Evolutionary conservation across 2,329 filamentous ascomycete species (phyloP).

Genomic region (Harringtonia lauricola): DNA sequence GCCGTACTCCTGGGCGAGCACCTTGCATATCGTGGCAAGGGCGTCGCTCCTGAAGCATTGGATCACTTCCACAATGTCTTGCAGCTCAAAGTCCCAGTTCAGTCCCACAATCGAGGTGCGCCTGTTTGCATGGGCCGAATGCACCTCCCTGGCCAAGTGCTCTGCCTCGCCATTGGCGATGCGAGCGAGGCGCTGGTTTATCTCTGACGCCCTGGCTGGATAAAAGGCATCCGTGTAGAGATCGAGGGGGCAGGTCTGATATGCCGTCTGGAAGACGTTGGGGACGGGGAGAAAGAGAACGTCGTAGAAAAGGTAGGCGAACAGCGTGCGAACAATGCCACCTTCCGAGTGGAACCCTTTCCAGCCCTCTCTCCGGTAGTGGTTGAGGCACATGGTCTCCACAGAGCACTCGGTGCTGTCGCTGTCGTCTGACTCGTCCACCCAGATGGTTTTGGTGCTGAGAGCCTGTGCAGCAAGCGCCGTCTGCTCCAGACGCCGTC

Average conservation of each 20-base stretch:
- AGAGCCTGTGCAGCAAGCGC: not conserved
- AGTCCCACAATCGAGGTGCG: constrained; percentile 84
- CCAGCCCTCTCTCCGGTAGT: constrained; percentile 76
- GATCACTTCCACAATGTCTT: constrained; percentile 71
- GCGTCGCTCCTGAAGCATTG: constrained; percentile 69
- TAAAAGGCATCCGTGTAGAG: constrained; percentile 91
- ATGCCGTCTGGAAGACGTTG: constrained; percentile 94
- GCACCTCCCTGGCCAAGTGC: constrained; percentile 54
- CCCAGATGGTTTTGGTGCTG: constrained; percentile 70
- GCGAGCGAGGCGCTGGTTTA: constrained; percentile 75
- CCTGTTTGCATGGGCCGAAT: constrained; percentile 55
- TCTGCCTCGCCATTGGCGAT: constrained; percentile 75
- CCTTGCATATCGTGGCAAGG: constrained; percentile 76
- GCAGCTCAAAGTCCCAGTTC: constrained; percentile 76
- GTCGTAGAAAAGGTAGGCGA: constrained; percentile 86
- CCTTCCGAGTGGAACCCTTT: constrained; percentile 93
- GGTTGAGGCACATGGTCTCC: constrained; percentile 85
- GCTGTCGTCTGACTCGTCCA: constrained; percentile 54
- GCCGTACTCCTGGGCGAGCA: constrained; percentile 90
- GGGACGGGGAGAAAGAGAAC: constrained; percentile 87
- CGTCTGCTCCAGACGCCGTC: constrained; percentile 32
- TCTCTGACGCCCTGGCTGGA: constrained; percentile 72
- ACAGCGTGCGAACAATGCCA: constrained; percentile 82
- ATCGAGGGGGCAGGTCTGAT: constrained; percentile 88
- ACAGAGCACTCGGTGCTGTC: constrained; percentile 58